phyloP scores from a whole-genome alignment of 257 asterid species.

The Nicotiana tomentosiformis region DNA sequence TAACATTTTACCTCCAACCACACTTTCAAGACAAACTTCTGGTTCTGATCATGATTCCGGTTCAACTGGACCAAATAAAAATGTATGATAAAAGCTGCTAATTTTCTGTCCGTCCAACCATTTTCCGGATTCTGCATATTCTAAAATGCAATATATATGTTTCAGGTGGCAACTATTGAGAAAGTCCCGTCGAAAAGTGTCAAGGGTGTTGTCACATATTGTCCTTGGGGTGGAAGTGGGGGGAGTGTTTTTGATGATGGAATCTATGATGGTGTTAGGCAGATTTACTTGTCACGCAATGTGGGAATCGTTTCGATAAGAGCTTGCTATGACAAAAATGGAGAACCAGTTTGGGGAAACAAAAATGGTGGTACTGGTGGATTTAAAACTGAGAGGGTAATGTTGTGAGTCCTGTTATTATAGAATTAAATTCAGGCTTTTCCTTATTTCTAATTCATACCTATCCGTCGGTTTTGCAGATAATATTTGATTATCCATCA shows the following conservation, averaged over 20 bases:
- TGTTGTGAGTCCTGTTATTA: background rate
- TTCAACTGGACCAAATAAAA: conserved; percentile 26
- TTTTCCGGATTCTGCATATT: background rate
- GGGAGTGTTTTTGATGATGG: conserved; percentile 76
- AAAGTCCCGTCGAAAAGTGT: conserved; percentile 30
- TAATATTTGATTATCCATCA: conserved; percentile 58
- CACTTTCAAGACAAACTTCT: conserved; percentile 19
- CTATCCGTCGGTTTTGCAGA: conserved; percentile 27
- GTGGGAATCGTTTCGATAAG: conserved; percentile 51
- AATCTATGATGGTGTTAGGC: conserved; percentile 58
- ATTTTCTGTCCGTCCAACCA: background rate
- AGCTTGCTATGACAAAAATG: conserved; percentile 56
- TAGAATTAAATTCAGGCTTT: background rate
- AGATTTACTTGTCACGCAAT: conserved; percentile 53
- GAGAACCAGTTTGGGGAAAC: conserved; percentile 61
- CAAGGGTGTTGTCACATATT: conserved; percentile 44
- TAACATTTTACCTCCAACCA: conserved; percentile 8
- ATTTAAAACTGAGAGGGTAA: conserved; percentile 55
- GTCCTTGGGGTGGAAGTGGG: conserved; percentile 81
- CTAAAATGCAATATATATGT: background rate
- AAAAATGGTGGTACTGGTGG: conserved; percentile 76
- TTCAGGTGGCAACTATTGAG: conserved; percentile 35
- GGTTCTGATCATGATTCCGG: conserved; percentile 17
- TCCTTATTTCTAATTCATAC: background rate
- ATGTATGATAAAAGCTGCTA: conserved; percentile 15